Percentiles rank a stretch among this genome's conserved stretches.
These are phyloP conservation scores for Candolleomyces aberdarensis DNA, from an alignment of 768 basidiomycete genomes.

Conservation along the genomic window DNA sequence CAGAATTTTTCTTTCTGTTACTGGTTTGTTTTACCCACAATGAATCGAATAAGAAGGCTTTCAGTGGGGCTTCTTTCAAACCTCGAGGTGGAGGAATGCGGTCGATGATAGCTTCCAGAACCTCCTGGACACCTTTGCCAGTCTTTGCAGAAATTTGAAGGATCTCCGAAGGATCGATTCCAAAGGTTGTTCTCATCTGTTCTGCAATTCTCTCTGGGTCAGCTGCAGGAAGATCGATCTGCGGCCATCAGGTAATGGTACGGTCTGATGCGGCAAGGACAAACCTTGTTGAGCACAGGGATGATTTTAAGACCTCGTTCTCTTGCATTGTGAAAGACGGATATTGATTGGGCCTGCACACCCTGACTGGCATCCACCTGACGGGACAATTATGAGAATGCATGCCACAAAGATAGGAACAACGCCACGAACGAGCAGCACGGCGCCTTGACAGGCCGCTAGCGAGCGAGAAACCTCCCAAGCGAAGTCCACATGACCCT, in stretches of 20 bases:
- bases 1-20: slow-evolving; percentile 3
- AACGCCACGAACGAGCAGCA: slow-evolving; percentile 42
- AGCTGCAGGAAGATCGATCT: slow-evolving; percentile 93
- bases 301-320: slow-evolving; percentile 81
- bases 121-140: slow-evolving; percentile 73
- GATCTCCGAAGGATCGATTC: slow-evolving; percentile 69
- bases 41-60: slow-evolving; percentile 92
- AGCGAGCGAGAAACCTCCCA: slow-evolving; percentile 95
- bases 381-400: slow-evolving; percentile 17
- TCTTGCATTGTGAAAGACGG: slow-evolving; percentile 85
- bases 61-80: slow-evolving; percentile 49
- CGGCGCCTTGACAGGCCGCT: slow-evolving; percentile 90
- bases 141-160: slow-evolving; percentile 91
- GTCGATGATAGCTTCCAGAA: slow-evolving; percentile 78
- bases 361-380: slow-evolving; percentile 98
- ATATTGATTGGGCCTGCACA: slow-evolving; percentile 95
- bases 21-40: slow-evolving; percentile 48
- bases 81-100: slow-evolving; percentile 81
- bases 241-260: slow-evolving; percentile 4
- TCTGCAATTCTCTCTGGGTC: slow-evolving; percentile 76
- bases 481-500: slow-evolving; percentile 97
- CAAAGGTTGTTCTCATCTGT: slow-evolving; percentile 83
- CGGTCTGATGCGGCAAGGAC: slow-evolving; percentile 5
- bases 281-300: slow-evolving; percentile 90
- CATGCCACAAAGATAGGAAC: slow-evolving; percentile 5